Evolutionary conservation across 495 filamentous ascomycete genomes (phyloP).

Genomic region (Mycothermus thermophilus): DNA sequence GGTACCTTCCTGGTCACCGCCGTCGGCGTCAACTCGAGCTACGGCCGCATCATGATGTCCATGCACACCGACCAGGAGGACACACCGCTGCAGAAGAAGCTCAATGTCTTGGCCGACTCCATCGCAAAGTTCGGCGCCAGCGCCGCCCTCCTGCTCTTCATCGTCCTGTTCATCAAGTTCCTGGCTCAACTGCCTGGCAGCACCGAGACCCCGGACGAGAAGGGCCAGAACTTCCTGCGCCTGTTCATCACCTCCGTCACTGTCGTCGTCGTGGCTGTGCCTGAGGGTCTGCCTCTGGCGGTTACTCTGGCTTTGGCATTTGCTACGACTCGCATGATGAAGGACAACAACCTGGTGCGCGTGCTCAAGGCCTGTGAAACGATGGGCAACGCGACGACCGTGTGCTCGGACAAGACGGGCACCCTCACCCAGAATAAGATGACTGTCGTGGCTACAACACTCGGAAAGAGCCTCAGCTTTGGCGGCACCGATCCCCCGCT

Average conservation of each 20-base stretch:
- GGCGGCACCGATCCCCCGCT: slow-evolving; percentile 29
- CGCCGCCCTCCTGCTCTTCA: slow-evolving; percentile 69
- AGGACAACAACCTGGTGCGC: slow-evolving; percentile 88
- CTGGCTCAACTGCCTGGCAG: slow-evolving; percentile 46
- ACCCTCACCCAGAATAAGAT: slow-evolving; percentile 92
- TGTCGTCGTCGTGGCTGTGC: slow-evolving; percentile 94
- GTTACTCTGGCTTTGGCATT: slow-evolving; percentile 93
- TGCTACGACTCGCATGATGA: slow-evolving; percentile 87
- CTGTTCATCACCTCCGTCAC: slow-evolving; percentile 96
- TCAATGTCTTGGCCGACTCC: slow-evolving; percentile 75
- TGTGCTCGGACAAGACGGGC: slow-evolving; percentile 95
- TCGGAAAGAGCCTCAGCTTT: slow-evolving; percentile 56
- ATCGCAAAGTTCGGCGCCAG: slow-evolving; percentile 84
- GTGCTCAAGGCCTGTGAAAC: slow-evolving; percentile 86
- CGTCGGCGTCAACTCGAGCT: slow-evolving; percentile 70
- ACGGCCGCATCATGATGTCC: slow-evolving; percentile 90
- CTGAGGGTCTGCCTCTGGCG: slow-evolving; percentile 82
- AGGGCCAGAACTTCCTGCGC: slow-evolving; percentile 77
- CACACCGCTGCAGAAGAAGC: slow-evolving; percentile 82
- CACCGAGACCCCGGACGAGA: slow-evolving; percentile 43
- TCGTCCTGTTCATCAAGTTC: slow-evolving; percentile 87
- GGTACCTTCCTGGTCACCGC: slow-evolving; percentile 79
- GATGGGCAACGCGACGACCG: slow-evolving; percentile 93
- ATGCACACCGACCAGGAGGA: slow-evolving; percentile 78
- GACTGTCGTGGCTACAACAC: slow-evolving; percentile 66